Base-by-base conservation (phyloP, 2,329 filamentous ascomycete genomes). In the Colletotrichum chrysophilum region DNA sequence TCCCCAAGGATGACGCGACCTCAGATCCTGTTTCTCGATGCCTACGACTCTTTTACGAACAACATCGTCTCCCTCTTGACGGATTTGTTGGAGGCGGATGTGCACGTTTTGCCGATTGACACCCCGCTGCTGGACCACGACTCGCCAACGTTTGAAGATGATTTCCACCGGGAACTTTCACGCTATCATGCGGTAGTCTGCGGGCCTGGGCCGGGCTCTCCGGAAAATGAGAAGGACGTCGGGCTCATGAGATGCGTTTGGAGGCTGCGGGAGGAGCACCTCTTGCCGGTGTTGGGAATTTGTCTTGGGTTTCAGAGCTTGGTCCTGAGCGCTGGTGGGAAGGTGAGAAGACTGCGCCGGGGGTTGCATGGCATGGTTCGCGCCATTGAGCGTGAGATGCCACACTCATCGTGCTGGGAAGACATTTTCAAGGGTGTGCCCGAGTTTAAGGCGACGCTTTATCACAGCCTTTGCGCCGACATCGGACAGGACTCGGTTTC, bases 11-110 rank as follows among this genome's bases (percentile, higher is more conserved):
- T 84, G 83, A 77, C 74, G 67, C 80, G 79, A 56, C 81, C 82
- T 77, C 87, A 87, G 76, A 94, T 98, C 77, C 91, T 98, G 77
- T 98, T 98, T 85, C 89, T 99, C 79, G 97, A 98, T 84, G 96
- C 96, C 77, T 98, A 98, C 85, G 97, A 99, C 87, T 98, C 96
- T 56, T 99, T 98, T 85, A 95, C 96, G 71, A 96, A 98, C 86
- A 98, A 98, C 86, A 97, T 98, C 80, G 92, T 97, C 69, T 93
- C 94, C 7, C 91, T 98, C 38, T 89, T 98, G 62, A 91, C 94
- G 79, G 92, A 93, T 5, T 89, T 91, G 5, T 89, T 98, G 10
- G 86, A 89, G 75, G 94, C 91, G 24, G 88, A 93, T 18, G 93
- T 98, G 38, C 90, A 91, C 61, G 91, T 94, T 58, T 88, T 98